Evolutionary conservation across 1,284 basidiomycete genomes (phyloP).

Genomic region (Neotropicomus parvogracilis): DNA sequence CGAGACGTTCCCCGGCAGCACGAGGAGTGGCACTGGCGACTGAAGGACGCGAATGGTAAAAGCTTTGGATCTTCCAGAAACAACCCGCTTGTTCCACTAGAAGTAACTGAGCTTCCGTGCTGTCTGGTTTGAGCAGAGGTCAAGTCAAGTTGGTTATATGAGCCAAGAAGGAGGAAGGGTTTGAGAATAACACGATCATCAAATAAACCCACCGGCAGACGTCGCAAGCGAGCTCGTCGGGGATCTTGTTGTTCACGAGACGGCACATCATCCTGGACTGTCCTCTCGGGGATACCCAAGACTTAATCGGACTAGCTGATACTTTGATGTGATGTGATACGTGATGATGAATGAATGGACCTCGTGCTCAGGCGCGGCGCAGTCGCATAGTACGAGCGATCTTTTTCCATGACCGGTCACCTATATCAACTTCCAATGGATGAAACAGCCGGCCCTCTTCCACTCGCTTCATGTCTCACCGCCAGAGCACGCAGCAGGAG

Average conservation of each 20-base stretch:
- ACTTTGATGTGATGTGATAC: too few relatives aligned
- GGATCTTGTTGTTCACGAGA: slow-evolving; percentile 59
- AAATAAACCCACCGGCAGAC: slow-evolving; percentile 61
- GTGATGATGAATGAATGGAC: too few relatives aligned
- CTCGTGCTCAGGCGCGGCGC: background rate
- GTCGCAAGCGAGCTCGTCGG: slow-evolving; percentile 50
- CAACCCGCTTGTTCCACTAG: too few relatives aligned
- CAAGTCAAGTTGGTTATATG: slow-evolving; percentile 34
- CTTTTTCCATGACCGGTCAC: background rate
- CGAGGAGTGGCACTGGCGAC: slow-evolving; percentile 42
- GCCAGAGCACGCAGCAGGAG: background rate
- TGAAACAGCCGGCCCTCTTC: background rate
- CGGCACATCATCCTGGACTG: too few relatives aligned
- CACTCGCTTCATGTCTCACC: slow-evolving; percentile 5
- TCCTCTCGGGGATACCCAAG: too few relatives aligned
- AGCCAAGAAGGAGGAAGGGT: background rate
- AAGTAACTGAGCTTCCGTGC: slow-evolving; percentile 34
- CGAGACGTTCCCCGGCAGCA: slow-evolving; percentile 29
- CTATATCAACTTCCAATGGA: background rate
- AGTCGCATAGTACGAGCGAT: slow-evolving; percentile 6
- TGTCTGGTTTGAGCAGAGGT: slow-evolving; percentile 37
- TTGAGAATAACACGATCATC: slow-evolving; percentile 32
- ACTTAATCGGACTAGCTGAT: too few relatives aligned
- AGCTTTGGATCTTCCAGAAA: slow-evolving; percentile 33
- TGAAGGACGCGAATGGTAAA: slow-evolving; percentile 40